Base-by-base conservation (phyloP, 176 grass and related monocot genomes). In the Eragrostis nindensis region DNA sequence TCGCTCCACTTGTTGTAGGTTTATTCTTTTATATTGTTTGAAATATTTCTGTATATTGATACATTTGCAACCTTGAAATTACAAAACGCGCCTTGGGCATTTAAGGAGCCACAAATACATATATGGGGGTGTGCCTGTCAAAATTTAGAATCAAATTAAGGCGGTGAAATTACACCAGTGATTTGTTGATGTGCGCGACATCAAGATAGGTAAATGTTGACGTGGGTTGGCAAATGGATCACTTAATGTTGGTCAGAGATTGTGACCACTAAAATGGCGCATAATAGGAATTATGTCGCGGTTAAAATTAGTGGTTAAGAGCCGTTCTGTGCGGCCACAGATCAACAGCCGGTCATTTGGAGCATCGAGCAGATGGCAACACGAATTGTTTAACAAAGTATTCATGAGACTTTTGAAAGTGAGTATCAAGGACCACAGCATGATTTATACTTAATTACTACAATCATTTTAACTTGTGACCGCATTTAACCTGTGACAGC, bases 211-310 rank as follows among this genome's bases (percentile, higher is more conserved):
- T 17, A 50, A 55, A 3, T 14, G 25, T 39, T 76, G 72, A 47
- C 39, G 50, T 76, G 40, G 50, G 76, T 48, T 22, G 8, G 25
- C 16, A 48, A 39, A 61, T 49, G 27, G 53, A 49, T 59, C 74
- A 54, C 49, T 46, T 61, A 14, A 50, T 76, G 43, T 59, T 9
- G 5, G 50, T 24, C 7, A 6, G 19, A 26, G 65, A 36, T 49
- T 68, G 73, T 77, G 64, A 59, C 55, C 73, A 62, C 82, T 21
- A 53, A 74, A 71, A 62, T 62, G 3, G 59, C n/a, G 56, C 82
- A 62, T 60, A 16, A 27, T 8, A 1, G 32, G 25, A 77, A 11
- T 2, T 56, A 5, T 21, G n/a, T 57, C 21, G 54, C 54, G 7
- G 29, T 62, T 42, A 62, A 70, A 19, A 61, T 15, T 26, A 18